Percentiles rank a stretch among this genome's conserved stretches.
Conservation (phyloP, 169 alveolate genomes). For the Besnoitia besnoiti region DNA sequence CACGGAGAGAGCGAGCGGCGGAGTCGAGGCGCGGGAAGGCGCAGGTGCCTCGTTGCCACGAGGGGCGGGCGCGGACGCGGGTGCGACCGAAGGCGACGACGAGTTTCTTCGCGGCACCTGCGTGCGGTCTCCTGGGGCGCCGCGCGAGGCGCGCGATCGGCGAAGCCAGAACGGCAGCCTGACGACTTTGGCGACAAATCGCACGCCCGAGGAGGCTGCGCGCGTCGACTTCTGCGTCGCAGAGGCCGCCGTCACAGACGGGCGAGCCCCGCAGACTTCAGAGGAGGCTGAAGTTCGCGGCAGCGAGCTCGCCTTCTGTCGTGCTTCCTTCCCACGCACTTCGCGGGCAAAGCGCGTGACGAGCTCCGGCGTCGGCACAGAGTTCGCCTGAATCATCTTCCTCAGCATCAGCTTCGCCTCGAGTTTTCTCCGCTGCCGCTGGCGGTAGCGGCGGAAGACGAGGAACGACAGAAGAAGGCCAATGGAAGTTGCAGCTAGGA, state of each 20-base stretch:
- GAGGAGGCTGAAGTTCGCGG: no score
- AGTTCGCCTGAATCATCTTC: not conserved
- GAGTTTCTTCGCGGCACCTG: no score
- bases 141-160: no score
- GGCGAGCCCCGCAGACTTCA: no score
- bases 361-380: not conserved
- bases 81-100: not conserved
- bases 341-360: not conserved
- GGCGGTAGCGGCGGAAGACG: not conserved
- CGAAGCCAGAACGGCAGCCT: not conserved
- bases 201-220: no score
- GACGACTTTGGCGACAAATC: not conserved
- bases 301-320: not conserved
- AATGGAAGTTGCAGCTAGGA: not conserved
- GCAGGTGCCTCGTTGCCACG: not conserved
- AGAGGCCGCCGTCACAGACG: no score
- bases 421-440: not conserved
- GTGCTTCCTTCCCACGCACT: not conserved
- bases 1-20: not conserved
- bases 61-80: not conserved
- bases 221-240: no score
- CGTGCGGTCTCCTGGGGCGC: no score
- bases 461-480: not conserved
- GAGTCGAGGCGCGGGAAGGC: not conserved
- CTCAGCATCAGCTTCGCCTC: not conserved